phyloP scores from a whole-genome alignment of 2,329 filamentous ascomycete species.

The Fusarium siculi region DNA sequence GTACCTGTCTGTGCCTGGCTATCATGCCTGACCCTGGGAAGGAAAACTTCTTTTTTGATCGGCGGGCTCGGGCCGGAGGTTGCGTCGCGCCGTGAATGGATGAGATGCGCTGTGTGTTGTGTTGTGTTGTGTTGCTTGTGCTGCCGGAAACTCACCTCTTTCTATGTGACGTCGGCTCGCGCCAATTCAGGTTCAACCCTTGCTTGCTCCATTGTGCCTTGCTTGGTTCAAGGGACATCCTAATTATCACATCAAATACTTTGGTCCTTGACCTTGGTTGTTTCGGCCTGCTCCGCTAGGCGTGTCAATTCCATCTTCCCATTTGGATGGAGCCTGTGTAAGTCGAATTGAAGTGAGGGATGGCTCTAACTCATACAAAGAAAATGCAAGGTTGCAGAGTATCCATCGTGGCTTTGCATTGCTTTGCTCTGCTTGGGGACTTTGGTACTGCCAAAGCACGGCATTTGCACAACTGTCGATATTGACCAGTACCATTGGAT shows the following conservation, averaged over 20 bases:
- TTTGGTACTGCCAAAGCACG: slow-evolving; percentile 11
- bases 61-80: slow-evolving; percentile 29
- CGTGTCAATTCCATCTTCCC: neutral
- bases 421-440: neutral
- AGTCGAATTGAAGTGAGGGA: neutral
- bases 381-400: slow-evolving; percentile 9
- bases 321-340: slow-evolving; percentile 4
- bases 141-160: slow-evolving; percentile 20
- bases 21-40: slow-evolving; percentile 5
- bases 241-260: neutral
- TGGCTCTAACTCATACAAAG: neutral
- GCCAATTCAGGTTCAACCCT: slow-evolving; percentile 1
- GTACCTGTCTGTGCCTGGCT: slow-evolving; percentile 19
- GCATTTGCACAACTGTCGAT: slow-evolving; percentile 30
- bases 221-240: slow-evolving; percentile 13
- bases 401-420: slow-evolving; percentile 25
- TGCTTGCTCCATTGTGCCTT: neutral
- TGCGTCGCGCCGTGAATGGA: neutral
- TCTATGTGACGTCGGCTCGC: slow-evolving; percentile 30
- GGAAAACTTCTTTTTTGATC: slow-evolving; percentile 27
- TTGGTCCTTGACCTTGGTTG: slow-evolving; percentile 1
- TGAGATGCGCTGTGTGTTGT: neutral
- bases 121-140: neutral
- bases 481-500: neutral
- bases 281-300: slow-evolving; percentile 23